phyloP scores from a whole-genome alignment of 2,329 filamentous ascomycete genomes.

The Mycosphaerella sp. region DNA sequence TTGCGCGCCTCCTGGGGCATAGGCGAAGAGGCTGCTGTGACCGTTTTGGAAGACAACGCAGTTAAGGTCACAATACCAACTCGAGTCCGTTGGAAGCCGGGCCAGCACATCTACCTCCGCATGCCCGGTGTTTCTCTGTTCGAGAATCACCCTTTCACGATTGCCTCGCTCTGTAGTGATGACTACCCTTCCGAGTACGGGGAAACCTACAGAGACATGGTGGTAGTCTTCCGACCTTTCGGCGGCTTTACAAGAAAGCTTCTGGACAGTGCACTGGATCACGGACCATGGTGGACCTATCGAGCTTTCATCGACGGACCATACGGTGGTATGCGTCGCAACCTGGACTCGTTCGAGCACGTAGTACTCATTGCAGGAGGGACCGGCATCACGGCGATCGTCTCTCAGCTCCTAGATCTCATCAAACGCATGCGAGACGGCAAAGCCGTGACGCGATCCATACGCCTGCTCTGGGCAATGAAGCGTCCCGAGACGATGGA shows the following conservation, averaged over 20 bases:
- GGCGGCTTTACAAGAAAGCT: constrained; percentile 83
- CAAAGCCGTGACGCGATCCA: constrained; percentile 83
- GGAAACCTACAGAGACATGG: constrained; percentile 79
- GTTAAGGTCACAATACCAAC: constrained; percentile 94
- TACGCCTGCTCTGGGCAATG: constrained; percentile 90
- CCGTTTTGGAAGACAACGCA: constrained; percentile 84
- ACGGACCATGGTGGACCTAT: constrained; percentile 87
- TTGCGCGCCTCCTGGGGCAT: constrained; percentile 75
- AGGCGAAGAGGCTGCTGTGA: constrained; percentile 85
- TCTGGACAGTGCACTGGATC: constrained; percentile 72
- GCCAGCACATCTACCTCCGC: constrained; percentile 88
- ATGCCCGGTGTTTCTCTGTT: constrained; percentile 89
- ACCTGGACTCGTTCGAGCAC: constrained; percentile 86
- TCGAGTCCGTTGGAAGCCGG: constrained; percentile 85
- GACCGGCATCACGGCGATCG: constrained; percentile 87
- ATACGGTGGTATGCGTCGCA: constrained; percentile 88
- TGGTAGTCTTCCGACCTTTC: constrained; percentile 86
- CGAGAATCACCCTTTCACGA: constrained; percentile 93
- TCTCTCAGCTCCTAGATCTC: constrained; percentile 85
- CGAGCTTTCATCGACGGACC: constrained; percentile 89
- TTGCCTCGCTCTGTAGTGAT: constrained; percentile 84
- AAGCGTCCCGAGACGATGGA: constrained; percentile 91
- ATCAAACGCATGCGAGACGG: constrained; percentile 95
- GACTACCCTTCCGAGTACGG: constrained; percentile 92
- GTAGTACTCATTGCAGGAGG: constrained; percentile 90